Percentiles rank a stretch among this genome's conserved stretches.
These are phyloP conservation scores for Falciphora oryzae DNA, from an alignment of 2,329 filamentous ascomycete species.

Conservation along the genomic window DNA sequence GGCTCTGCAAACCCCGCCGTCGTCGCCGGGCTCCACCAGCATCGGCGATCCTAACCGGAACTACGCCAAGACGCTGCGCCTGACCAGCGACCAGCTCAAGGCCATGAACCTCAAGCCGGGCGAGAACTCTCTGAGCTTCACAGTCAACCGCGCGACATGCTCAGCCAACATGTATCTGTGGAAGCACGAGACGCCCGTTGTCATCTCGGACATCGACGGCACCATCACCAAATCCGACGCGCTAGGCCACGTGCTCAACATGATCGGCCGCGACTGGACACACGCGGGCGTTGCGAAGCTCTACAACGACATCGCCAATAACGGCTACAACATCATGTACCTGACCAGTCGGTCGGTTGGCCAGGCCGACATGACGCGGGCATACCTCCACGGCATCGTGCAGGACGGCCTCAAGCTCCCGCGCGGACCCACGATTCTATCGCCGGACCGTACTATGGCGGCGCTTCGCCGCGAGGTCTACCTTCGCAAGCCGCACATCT, in stretches of 20 bases:
- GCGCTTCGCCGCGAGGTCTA: conserved; percentile 90
- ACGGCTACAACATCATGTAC: conserved; percentile 99
- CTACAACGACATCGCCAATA: conserved; percentile 90
- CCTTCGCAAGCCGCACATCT: conserved; percentile 91
- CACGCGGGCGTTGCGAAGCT: conserved; percentile 94
- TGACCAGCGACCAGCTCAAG: conserved; percentile 95
- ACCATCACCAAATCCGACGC: conserved; percentile 98
- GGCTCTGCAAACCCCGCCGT: conserved; percentile 58
- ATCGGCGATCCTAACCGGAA: conserved; percentile 70
- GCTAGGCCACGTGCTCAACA: conserved; percentile 87
- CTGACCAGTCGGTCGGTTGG: conserved; percentile 91
- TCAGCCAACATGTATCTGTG: conserved; percentile 90
- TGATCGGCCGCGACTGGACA: conserved; percentile 97
- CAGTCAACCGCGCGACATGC: conserved; percentile 90
- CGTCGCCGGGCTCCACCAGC: conserved; percentile 58
- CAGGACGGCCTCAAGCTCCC: conserved; percentile 86
- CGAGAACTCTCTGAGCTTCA: conserved; percentile 93
- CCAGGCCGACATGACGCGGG: conserved; percentile 82
- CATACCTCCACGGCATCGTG: conserved; percentile 82
- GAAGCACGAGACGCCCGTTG: conserved; percentile 85
- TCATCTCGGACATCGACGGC: conserved; percentile 97
- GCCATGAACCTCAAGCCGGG: conserved; percentile 74
- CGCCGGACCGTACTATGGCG: conserved; percentile 90
- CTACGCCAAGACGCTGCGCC: conserved; percentile 90
- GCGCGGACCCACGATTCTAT: conserved; percentile 88